Base-by-base conservation (phyloP, 768 basidiomycete species). In the Suillus decipiens region DNA sequence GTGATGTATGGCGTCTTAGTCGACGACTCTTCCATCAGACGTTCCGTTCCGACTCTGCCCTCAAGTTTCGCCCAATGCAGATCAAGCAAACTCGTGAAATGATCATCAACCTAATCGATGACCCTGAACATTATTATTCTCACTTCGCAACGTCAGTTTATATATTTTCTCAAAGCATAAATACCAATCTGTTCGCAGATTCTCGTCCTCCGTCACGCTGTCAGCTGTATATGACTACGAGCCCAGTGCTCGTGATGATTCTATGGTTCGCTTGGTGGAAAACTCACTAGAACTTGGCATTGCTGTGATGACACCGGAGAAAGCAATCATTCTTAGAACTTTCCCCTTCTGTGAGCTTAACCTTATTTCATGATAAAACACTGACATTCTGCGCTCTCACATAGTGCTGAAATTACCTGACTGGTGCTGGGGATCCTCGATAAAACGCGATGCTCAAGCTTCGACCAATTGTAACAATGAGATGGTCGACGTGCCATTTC, bases 11-110 rank as follows among this genome's bases (percentile, higher is more conserved):
- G 58, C 75, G 78, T 45, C 66, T 69, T 14, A 75, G 75, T 63
- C 70, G 79, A 41, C 71, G 74, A 50, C 63, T 70, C 36, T 79
- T 79, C 61, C 75, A 77, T 66, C 76, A 79, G 47, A 75, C 74
- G 57, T 78, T 80, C 63, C 75, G 76, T 56, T 64, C 73, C 36
- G 74, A 73, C 12, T 64, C 76, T 56, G 60, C 69, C 19, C 48
- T 51, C 8, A 63, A 62, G 3, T 75, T 72, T 53, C 66, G 71
- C 45, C 69, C 71, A n/a, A 60, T 70, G 17, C 70, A 76, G 54
- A 63, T 68, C 17, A 66, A 67, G 56, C 69, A 69, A 42, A 66
- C 72, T 2, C n/a, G 65, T 54, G 69, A 65, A 22, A 54, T 77
- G n/a, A 65, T 77, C 19, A 66, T 28, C 28, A 28, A 28, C 28